Percentiles rank a stretch among this genome's conserved stretches.
These are phyloP conservation scores for Malus domestica DNA, from an alignment of 306 rosid species.

Conservation along the genomic window ASM211411v1 NC_041803.1:716501-717000, in stretches of 20 bases:
- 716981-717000: constrained; percentile 22
- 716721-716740: constrained; percentile 50
- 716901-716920: constrained; percentile 50
- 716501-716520: constrained; percentile 39
- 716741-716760: constrained; percentile 62
- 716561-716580: constrained; percentile 71
- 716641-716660: constrained; percentile 15
- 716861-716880: constrained; percentile 47
- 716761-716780: constrained; percentile 18
- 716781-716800: not conserved
- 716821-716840: constrained; percentile 36
- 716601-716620: constrained; percentile 72
- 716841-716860: constrained; percentile 2
- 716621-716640: constrained; percentile 25
- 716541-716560: constrained; percentile 73
- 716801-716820: not conserved
- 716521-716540: constrained; percentile 62
- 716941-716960: not conserved
- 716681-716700: constrained; percentile 22
- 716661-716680: constrained; percentile 1
- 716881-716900: constrained; percentile 54
- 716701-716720: constrained; percentile 36
- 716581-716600: constrained; percentile 65
- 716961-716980: constrained; percentile 22
- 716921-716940: constrained; percentile 15